Evolutionary conservation across 2,329 filamentous ascomycete species (phyloP), one percentile per base, ranked within the genome.

Genomic region (Fusarium ramigenum): DNA sequence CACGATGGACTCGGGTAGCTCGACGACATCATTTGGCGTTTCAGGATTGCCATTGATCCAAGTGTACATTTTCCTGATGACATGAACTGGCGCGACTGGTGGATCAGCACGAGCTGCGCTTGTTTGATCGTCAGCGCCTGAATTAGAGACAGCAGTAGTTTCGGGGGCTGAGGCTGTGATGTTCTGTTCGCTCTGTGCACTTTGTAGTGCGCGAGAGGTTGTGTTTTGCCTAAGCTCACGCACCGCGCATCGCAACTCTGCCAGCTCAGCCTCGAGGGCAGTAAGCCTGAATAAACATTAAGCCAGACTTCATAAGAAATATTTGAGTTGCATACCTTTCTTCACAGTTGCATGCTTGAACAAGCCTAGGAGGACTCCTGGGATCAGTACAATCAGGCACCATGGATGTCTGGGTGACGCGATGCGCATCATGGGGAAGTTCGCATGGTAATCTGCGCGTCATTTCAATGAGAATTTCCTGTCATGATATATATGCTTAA

Each of bases 401-500:
- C 23, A 10, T 8, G 2, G n/a, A 21, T 9, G n/a, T 36, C 30
- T 36, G 32, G 12, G 6, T 11, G 8, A 37, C n/a, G 2, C 49
- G 49, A 21, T 53, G 18, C 3, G 1, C n/a, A 6, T 25, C 18
- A 3, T 5, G 6, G 14, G 50, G 50, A 2, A 53, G 34, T 7
- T 53, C 23, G 9, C 50, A 53, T 12, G 49, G 18, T 1, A 53
- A 11, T 11, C 49, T 53, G 7, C 7, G 7, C 3, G 3, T 4
- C 4, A 23, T 16, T 3, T 49, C 3, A n/a, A 32, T 32, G 2
- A 40, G 39, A 14, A n/a, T 16, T 9, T 11, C 1, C 9, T 3
- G 15, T n/a, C 9, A 21, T 9, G 2, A 2, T 6, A 18, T 9
- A 2, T 7, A 1, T 6, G 4, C 10, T 8, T 5, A 12, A 2